phyloP scores from a whole-genome alignment of 768 basidiomycete species.

The Agaricus bisporus region DNA sequence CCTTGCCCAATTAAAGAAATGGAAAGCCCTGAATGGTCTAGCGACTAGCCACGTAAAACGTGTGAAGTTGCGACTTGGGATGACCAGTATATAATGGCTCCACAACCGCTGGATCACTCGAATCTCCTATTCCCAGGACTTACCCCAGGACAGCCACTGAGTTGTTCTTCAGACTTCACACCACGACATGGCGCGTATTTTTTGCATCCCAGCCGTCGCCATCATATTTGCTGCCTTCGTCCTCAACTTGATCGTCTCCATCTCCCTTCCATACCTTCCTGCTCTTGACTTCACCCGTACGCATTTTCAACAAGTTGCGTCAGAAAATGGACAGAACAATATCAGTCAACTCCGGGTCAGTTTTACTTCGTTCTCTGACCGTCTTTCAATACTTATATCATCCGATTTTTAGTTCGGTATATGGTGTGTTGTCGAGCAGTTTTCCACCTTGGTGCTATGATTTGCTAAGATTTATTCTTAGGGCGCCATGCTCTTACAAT shows the following conservation, averaged over 20 bases:
- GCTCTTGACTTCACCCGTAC: slow-evolving; percentile 62
- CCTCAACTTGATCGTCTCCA: slow-evolving; percentile 59
- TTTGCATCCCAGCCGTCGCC: slow-evolving; percentile 60
- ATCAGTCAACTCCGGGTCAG: slow-evolving; percentile 51
- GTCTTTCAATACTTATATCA: neutral
- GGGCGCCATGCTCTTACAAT: slow-evolving; percentile 58
- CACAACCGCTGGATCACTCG: neutral
- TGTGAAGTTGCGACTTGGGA: neutral
- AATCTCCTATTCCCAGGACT: neutral
- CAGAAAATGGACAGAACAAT: slow-evolving; percentile 17
- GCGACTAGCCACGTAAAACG: neutral
- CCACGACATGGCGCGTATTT: slow-evolving; percentile 33
- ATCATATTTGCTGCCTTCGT: slow-evolving; percentile 52
- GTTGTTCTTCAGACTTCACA: neutral
- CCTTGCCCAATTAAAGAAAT: neutral
- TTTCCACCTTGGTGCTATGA: neutral
- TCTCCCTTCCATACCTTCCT: slow-evolving; percentile 66
- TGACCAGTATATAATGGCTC: slow-evolving; percentile 1
- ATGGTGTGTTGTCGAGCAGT: slow-evolving; percentile 39
- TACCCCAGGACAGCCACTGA: neutral
- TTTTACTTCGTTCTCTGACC: slow-evolving; percentile 13
- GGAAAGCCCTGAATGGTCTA: neutral
- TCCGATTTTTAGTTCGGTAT: slow-evolving; percentile 50
- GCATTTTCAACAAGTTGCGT: slow-evolving; percentile 33
- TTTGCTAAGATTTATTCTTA: slow-evolving; percentile 18